These are phyloP conservation scores for Eucalyptus viminalis DNA, from an alignment of 345 rosid species.

Conservation along the genomic window DNA sequence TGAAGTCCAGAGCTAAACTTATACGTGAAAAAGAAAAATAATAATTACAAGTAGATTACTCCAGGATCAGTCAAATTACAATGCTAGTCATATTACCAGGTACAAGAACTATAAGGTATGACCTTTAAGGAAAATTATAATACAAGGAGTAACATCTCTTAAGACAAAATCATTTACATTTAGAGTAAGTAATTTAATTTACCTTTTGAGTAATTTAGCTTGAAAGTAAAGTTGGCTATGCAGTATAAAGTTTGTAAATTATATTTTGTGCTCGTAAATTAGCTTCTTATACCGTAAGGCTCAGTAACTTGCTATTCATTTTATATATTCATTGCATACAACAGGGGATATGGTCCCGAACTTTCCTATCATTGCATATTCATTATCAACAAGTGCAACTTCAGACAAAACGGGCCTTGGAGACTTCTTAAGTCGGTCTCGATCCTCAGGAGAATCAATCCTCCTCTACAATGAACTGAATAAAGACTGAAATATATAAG, in stretches of 20 bases:
- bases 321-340: too few species aligned
- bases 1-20: too few species aligned
- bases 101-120: not conserved
- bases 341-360: too few species aligned
- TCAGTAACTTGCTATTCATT: not conserved
- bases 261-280: too few species aligned
- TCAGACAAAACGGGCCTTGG: not conserved
- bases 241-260: not conserved
- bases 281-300: too few species aligned
- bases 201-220: not conserved
- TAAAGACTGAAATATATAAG: not conserved
- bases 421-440: not conserved
- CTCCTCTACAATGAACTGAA: not conserved
- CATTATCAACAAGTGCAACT: not conserved
- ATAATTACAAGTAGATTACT: not conserved
- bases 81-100: not conserved
- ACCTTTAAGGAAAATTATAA: not conserved
- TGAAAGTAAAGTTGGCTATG: not conserved
- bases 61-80: not conserved
- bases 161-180: not conserved
- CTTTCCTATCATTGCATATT: not conserved
- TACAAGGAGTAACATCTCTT: not conserved
- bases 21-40: too few species aligned
- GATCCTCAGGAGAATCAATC: not conserved
- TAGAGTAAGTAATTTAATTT: not conserved